Conservation (phyloP, 148 eudicot genomes). For the Silene uniflora region DNA sequence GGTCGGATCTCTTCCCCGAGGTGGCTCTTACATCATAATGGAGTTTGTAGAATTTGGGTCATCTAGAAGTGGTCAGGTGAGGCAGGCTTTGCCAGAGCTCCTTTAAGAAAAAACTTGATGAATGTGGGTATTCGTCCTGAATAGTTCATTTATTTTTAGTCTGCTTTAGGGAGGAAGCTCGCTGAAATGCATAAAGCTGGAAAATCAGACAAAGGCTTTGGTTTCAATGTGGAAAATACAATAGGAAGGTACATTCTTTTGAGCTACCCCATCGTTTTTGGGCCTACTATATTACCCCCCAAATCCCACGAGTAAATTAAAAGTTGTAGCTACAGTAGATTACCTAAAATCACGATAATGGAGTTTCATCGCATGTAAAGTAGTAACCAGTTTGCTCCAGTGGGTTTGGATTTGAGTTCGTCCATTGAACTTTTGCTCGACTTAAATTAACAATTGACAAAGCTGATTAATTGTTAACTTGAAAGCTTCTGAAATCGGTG, state of each 20-base stretch:
- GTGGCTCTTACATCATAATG: conserved; percentile 96
- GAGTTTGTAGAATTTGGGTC: conserved; percentile 89
- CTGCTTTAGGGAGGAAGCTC: conserved; percentile 84
- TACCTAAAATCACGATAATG: no score
- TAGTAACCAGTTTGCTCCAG: no score
- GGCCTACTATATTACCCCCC: not conserved
- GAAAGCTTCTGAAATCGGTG: not conserved
- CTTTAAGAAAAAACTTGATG: not conserved
- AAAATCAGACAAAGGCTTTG: conserved; percentile 81
- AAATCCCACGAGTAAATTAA: not conserved
- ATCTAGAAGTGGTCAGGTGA: conserved; percentile 83
- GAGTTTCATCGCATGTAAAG: no score
- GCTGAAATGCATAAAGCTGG: conserved; percentile 95
- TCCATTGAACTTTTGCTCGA: not conserved
- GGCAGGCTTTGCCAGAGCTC: not conserved
- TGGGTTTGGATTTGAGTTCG: not conserved
- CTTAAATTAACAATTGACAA: not conserved
- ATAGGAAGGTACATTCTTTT: conserved; percentile 75
- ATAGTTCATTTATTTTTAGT: conserved; percentile 37
- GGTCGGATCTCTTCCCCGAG: conserved; percentile 77
- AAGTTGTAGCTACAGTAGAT: no score
- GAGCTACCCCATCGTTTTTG: not conserved
- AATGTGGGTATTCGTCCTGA: conserved; percentile 13
- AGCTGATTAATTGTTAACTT: not conserved
- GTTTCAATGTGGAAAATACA: conserved; percentile 86